Evolutionary conservation across 129 eudicot species (phyloP), one percentile per base, ranked within the genome.

Genomic region (Erigeron canadensis): DNA sequence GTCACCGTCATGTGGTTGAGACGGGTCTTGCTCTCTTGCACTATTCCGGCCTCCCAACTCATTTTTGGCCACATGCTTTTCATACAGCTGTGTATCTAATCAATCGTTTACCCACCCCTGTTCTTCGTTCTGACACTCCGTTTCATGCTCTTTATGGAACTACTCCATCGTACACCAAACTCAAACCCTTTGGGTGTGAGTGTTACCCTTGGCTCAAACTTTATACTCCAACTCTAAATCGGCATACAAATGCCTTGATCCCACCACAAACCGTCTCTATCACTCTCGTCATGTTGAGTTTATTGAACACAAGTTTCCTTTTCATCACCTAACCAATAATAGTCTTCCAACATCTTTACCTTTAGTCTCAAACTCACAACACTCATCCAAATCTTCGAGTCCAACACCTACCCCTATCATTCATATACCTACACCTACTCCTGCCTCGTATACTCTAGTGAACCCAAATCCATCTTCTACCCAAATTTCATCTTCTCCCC

Each of bases 1-100:
- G 57, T 0, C 48, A 51, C 13, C 6, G 48, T 10, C 45, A 50
- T 11, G 9, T 69, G 6, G 61, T 51, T 0, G 44, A 53, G 17
- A 69, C 63, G 2, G 48, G 62, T 5, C 45, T 50, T 4, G 7
- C 73, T 15, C 16, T 34, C 4, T 48, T 69, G 8, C 62, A 69
- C 7, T 15, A 48, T 69, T 47, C 38, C 8, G 21, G 40, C 3
- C 47, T 51, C 2, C 73, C 72, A 13, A 16, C 43, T n/a, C 6
- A 19, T 10, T 72, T 13, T 40, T 79, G 83, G 74, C 10, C 74
- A 5, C 50, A 74, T 62, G 80, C 72, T n/a, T 63, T 53, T 10
- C 21, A 13, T n/a, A 38, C 50, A 4, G 34, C 10, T 0, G 73
- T 16, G 4, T 50, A 50, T 2, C 58, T 69, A 3, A 51, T 69